Evolutionary conservation across 176 grass and related monocot genomes (phyloP).

Genomic region (Guadua angustifolia): DNA sequence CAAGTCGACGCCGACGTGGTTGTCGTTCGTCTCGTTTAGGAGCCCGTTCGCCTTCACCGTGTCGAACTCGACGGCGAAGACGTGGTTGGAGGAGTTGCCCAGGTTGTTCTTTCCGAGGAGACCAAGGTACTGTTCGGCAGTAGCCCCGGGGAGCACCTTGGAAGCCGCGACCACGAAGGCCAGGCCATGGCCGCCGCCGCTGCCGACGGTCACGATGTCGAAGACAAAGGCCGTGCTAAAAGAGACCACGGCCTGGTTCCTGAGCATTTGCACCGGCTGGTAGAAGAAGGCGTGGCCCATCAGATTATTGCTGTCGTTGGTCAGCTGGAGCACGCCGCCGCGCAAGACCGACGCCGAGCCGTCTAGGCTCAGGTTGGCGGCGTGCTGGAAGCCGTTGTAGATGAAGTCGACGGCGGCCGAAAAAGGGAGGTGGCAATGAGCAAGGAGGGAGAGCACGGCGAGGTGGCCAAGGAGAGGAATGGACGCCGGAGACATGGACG

Average conservation of each 20-base stretch:
- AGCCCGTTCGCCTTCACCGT: background rate
- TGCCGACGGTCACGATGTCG: conserved; percentile 42
- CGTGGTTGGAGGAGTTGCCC: conserved; percentile 46
- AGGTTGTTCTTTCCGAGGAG: conserved; percentile 28
- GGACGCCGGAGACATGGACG: background rate
- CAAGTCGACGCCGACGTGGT: conserved; percentile 52
- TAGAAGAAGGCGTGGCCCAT: conserved; percentile 56
- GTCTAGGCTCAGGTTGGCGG: conserved; percentile 41
- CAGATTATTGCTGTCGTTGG: conserved; percentile 9
- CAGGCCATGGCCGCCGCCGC: conserved; percentile 29
- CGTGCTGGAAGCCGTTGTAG: conserved; percentile 48
- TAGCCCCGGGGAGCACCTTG: conserved; percentile 19
- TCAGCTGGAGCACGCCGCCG: conserved; percentile 50
- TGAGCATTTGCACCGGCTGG: conserved; percentile 33
- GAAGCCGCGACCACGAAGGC: conserved; percentile 17
- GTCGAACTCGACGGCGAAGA: conserved; percentile 55
- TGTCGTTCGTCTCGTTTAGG: conserved; percentile 21
- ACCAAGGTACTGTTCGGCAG: background rate
- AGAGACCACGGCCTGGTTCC: conserved; percentile 8
- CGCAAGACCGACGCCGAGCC: conserved; percentile 37
- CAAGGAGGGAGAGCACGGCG: background rate
- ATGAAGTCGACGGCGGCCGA: conserved; percentile 26
- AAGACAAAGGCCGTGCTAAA: conserved; percentile 58
- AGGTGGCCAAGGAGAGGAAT: background rate
- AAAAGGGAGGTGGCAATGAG: background rate